These are phyloP conservation scores for Dothistroma pini DNA, from an alignment of 2,329 filamentous ascomycete genomes.

Conservation along the genomic window DNA sequence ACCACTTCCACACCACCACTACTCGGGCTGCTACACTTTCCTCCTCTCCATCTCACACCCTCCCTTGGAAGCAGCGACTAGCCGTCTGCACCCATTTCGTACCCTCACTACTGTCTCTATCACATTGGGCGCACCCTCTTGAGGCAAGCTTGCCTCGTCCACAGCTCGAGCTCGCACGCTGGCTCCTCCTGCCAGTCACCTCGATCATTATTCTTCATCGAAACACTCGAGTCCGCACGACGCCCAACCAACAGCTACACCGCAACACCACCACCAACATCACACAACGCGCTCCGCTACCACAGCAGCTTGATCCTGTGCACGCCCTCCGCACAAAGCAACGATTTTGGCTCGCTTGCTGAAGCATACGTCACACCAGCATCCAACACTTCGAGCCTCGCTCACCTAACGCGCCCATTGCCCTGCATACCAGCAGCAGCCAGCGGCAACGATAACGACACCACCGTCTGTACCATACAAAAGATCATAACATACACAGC, in stretches of 20 bases:
- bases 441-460: neutral
- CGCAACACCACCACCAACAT: constrained; percentile 4
- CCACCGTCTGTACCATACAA: neutral
- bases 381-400: constrained; percentile 8
- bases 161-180: constrained; percentile 9
- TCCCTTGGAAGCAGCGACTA: neutral
- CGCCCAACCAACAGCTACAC: neutral
- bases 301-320: constrained; percentile 5
- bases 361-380: constrained; percentile 28
- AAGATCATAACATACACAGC: constrained; percentile 3
- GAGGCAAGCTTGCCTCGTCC: constrained; percentile 16
- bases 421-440: constrained; percentile 3
- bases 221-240: neutral
- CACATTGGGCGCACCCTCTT: constrained; percentile 5
- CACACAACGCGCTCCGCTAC: neutral
- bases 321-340: constrained; percentile 5
- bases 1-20: neutral
- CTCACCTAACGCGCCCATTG: constrained; percentile 1
- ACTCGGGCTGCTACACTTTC: neutral
- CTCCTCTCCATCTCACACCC: neutral
- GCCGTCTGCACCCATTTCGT: neutral
- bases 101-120: constrained; percentile 13
- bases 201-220: constrained; percentile 15
- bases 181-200: constrained; percentile 14
- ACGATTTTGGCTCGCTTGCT: constrained; percentile 8